Evolutionary conservation across 2,329 filamentous ascomycete genomes (phyloP).

Genomic region (Penicillium italicum): DNA sequence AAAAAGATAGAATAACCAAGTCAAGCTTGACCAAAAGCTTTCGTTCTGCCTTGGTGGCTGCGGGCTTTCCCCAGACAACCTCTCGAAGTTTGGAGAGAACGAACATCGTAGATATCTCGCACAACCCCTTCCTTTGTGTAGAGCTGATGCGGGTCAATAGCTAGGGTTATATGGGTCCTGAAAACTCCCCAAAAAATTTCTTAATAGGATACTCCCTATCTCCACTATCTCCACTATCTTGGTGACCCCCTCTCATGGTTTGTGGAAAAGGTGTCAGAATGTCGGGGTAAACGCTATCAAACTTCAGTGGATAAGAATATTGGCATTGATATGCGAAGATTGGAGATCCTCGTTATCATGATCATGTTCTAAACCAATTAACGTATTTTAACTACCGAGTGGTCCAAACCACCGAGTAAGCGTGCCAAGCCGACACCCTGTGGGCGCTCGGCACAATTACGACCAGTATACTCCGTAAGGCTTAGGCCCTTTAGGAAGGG

Average conservation of each 20-base stretch:
- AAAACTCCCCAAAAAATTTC: background rate
- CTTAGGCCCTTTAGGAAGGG: too few species aligned
- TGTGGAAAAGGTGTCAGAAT: too few species aligned
- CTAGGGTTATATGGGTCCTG: background rate
- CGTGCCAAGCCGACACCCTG: too few species aligned
- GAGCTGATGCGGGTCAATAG: background rate
- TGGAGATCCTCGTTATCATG: background rate
- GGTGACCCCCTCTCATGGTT: too few species aligned
- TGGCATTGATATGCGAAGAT: background rate
- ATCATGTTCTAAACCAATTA: background rate
- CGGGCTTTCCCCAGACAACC: background rate
- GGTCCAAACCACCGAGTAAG: too few species aligned
- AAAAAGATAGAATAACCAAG: background rate
- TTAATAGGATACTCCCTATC: background rate
- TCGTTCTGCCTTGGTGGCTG: background rate
- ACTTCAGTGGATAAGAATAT: background rate
- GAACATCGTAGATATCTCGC: background rate
- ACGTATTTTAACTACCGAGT: background rate
- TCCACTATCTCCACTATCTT: background rate
- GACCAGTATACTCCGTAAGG: too few species aligned
- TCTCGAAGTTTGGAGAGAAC: background rate
- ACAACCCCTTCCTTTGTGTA: background rate
- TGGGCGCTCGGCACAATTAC: too few species aligned
- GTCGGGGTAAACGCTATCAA: background rate
- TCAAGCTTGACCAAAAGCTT: background rate